phyloP scores from a whole-genome alignment of 345 rosid genomes.

The Eucalyptus camaldulensis region DNA sequence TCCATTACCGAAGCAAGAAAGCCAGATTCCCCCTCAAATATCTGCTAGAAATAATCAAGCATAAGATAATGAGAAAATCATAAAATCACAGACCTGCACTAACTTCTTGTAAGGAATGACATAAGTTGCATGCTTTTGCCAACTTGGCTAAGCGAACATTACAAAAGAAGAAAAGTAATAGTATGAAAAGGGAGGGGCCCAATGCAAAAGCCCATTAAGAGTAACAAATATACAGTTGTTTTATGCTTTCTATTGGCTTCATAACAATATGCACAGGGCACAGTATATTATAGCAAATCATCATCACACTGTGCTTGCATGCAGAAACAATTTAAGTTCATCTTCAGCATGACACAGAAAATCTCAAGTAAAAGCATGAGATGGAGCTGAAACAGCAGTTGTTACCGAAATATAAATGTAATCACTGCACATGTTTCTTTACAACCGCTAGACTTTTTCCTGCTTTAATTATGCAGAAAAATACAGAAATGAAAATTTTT shows the following conservation, averaged over 20 bases:
- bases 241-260: background rate
- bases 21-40: constrained; percentile 52
- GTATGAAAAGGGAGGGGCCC: background rate
- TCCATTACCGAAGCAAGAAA: constrained; percentile 53
- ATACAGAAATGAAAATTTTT: background rate
- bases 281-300: background rate
- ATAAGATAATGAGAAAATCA: background rate
- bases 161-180: background rate
- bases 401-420: background rate
- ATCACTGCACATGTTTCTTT: background rate
- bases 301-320: background rate
- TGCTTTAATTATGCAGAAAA: background rate
- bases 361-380: background rate
- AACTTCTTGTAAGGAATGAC: background rate
- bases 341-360: background rate
- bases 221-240: background rate
- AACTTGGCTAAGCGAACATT: background rate
- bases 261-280: background rate
- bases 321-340: background rate
- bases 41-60: constrained; percentile 26
- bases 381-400: background rate
- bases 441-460: background rate
- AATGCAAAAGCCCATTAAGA: background rate
- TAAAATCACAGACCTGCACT: background rate
- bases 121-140: background rate